A percentile compares a stretch with the other conserved stretches of the same genome.
Evolutionary conservation across 495 filamentous ascomycete genomes (phyloP).

Genomic region (Penicillium dipodomyicola): DNA sequence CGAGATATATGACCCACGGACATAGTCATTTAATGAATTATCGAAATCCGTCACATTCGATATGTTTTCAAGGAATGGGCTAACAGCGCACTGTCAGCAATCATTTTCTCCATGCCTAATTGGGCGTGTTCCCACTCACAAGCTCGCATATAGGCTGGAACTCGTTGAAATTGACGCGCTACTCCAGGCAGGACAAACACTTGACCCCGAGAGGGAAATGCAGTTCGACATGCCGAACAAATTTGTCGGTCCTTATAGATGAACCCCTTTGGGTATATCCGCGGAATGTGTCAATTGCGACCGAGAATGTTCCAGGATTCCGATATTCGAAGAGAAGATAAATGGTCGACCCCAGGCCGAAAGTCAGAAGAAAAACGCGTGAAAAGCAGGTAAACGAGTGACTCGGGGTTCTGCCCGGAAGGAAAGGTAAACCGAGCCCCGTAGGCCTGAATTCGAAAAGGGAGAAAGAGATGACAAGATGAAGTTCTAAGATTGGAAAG

Average conservation of each 20-base stretch:
- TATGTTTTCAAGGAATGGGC: constrained; percentile 84
- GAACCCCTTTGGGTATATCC: constrained; percentile 16
- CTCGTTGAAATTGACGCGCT: constrained; percentile 77
- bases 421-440: constrained; percentile 25
- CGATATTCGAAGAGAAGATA: constrained; percentile 1
- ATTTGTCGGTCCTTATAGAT: constrained; percentile 7
- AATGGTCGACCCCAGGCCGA: constrained; percentile 21
- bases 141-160: constrained; percentile 60
- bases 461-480: constrained; percentile 13
- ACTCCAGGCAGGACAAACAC: constrained; percentile 79
- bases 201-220: constrained; percentile 76
- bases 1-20: constrained; percentile 69
- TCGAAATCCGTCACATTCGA: constrained; percentile 78
- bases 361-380: constrained; percentile 24
- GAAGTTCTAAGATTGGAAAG: constrained; percentile 15
- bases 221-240: constrained; percentile 52
- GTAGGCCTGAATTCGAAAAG: constrained; percentile 19
- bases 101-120: not conserved
- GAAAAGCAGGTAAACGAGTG: constrained; percentile 35
- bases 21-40: constrained; percentile 65
- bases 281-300: constrained; percentile 27
- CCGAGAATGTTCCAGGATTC: constrained; percentile 12
- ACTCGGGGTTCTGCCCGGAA: constrained; percentile 29
- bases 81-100: constrained; percentile 41
- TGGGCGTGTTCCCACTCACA: constrained; percentile 58